Evolutionary conservation across 129 eudicot species (phyloP), one percentile per base, ranked within the genome.

Genomic region (Glebionis coronaria): DNA sequence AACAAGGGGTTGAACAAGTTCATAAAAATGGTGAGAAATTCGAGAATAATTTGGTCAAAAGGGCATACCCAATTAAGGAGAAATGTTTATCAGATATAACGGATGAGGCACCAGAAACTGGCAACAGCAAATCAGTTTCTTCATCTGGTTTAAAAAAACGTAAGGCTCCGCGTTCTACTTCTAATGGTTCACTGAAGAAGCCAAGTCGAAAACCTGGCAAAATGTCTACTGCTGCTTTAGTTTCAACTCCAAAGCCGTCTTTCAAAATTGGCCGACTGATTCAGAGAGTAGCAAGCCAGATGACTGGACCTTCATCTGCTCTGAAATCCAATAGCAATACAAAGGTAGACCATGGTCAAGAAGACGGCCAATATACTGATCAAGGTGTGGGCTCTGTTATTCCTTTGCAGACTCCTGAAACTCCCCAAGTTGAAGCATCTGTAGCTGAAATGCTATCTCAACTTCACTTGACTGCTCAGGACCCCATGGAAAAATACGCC

Each of bases 211-310:
- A 74, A 58, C 74, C 85, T 65, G 85, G 84, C 3, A 84, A 90
- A 77, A 78, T 47, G 19, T 77, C 90, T 53, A 21, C 80, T 21
- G 47, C 85, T 31, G 71, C 31, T 28, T 12, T 60, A 7, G 16
- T 71, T 63, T 75, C 84, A 69, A 75, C 65, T 63, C 90, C 90
- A 31, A 84, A 80, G 74, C 96, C 92, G 21, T 91, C 97, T 12
- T 91, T 91, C 28, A 91, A 78, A 74, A 73, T 91, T 57, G 97
- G 97, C 58, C 94, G 83, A 67, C 67, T 89, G 75, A 91, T 91
- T 63, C 82, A 82, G 19, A 81, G 91, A 72, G 88, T 80, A 29
- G 97, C 97, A 44, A 91, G 83, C 72, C 97, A 91, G 78, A 67
- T 91, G 68, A 83, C 90, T 0, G 97, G 90, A n/a, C 71, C 93